phyloP scores from a whole-genome alignment of 2,329 filamentous ascomycete species.

The Trichocomaceae sp. region DNA sequence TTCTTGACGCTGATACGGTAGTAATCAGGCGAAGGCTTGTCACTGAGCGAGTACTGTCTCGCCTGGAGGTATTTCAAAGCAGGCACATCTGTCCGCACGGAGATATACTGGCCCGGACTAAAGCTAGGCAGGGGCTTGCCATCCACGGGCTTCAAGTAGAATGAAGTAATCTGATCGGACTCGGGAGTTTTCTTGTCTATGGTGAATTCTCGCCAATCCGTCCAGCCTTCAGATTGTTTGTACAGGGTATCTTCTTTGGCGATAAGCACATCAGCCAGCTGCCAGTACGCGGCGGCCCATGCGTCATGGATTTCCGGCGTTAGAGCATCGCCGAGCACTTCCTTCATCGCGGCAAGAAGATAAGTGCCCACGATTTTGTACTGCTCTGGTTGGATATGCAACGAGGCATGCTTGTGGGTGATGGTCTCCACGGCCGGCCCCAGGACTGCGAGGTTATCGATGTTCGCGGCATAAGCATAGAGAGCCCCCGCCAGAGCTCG shows the following conservation, averaged over 20 bases:
- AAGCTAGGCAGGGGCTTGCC: slow-evolving; percentile 55
- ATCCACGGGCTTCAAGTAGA: slow-evolving; percentile 61
- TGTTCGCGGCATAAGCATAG: slow-evolving; percentile 63
- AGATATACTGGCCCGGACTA: slow-evolving; percentile 67
- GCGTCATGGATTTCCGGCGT: slow-evolving; percentile 57
- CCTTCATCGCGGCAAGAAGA: slow-evolving; percentile 58
- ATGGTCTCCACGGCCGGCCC: slow-evolving; percentile 56
- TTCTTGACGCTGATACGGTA: slow-evolving; percentile 68
- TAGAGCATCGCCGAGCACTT: slow-evolving; percentile 60
- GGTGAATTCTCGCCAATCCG: slow-evolving; percentile 60
- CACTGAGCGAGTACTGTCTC: slow-evolving; percentile 67
- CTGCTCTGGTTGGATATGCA: slow-evolving; percentile 60
- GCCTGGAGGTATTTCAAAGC: slow-evolving; percentile 57
- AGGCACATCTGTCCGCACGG: slow-evolving; percentile 54
- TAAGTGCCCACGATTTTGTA: slow-evolving; percentile 63
- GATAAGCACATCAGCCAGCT: slow-evolving; percentile 67
- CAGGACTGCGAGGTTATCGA: slow-evolving; percentile 58
- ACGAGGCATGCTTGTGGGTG: slow-evolving; percentile 64
- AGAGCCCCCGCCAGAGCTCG: slow-evolving; percentile 62
- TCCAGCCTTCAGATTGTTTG: slow-evolving; percentile 55
- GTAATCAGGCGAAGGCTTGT: slow-evolving; percentile 54
- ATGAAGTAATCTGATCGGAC: slow-evolving; percentile 62
- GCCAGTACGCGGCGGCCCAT: slow-evolving; percentile 64
- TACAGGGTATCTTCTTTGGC: slow-evolving; percentile 59
- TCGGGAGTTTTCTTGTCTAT: slow-evolving; percentile 60